Conservation (phyloP, 202 grass and related monocot genomes). For the Miscanthus sacchariflorus region DNA sequence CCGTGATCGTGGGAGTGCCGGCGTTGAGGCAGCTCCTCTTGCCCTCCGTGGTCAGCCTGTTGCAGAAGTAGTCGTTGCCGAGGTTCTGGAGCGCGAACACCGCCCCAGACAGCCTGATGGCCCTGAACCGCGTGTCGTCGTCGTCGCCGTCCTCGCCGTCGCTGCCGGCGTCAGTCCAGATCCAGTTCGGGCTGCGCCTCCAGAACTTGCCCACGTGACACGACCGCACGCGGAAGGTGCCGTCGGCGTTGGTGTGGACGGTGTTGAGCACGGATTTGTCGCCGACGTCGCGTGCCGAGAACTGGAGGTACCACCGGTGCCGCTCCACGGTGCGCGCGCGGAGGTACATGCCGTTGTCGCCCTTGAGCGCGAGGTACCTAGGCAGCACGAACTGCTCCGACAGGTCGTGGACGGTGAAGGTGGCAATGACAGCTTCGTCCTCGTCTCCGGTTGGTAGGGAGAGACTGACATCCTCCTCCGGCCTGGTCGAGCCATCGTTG, state of each 20-base stretch:
- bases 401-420: slow-evolving; percentile 1
- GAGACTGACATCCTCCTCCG: not conserved
- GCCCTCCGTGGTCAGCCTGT: slow-evolving; percentile 27
- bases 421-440: not conserved
- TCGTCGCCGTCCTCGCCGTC: not conserved
- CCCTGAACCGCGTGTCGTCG: slow-evolving; percentile 19
- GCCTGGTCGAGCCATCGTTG: not conserved
- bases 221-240: not conserved
- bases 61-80: slow-evolving; percentile 39
- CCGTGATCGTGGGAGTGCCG: slow-evolving; percentile 24
- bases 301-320: slow-evolving; percentile 6
- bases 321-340: too few species aligned
- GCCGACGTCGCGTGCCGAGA: not conserved
- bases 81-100: slow-evolving; percentile 30
- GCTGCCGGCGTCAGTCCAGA: not conserved
- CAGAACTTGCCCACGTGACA: not conserved
- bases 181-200: slow-evolving; percentile 29
- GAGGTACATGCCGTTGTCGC: slow-evolving; percentile 38
- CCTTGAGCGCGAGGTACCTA: slow-evolving; percentile 4
- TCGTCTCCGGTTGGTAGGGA: not conserved
- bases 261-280: not conserved
- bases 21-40: slow-evolving; percentile 37
- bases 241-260: not conserved
- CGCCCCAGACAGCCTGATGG: not conserved
- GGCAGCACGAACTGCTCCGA: not conserved